These are phyloP conservation scores for Chlorokybus atmophyticus DNA, from an alignment of 139 green algal species.

Conservation along the genomic window DNA sequence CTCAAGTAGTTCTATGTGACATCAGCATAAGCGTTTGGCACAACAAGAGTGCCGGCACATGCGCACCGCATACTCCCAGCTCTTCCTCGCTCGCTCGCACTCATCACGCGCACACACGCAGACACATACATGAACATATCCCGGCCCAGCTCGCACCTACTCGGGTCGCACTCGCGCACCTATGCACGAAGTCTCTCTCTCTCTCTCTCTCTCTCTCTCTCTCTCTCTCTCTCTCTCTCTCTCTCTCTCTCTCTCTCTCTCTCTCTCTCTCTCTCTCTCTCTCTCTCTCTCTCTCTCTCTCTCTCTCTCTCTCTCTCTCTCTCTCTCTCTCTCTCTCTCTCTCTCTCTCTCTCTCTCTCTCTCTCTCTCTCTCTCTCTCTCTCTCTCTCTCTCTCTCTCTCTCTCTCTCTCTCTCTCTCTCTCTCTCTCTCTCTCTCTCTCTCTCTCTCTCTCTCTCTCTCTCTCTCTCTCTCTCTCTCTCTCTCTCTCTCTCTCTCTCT, in stretches of 20 bases:
- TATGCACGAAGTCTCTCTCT: neutral
- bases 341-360: constrained; percentile 3
- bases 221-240: constrained; percentile 3
- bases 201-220: constrained; percentile 3
- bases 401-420: constrained; percentile 3
- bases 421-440: constrained; percentile 3
- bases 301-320: constrained; percentile 3
- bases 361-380: constrained; percentile 3
- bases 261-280: constrained; percentile 3
- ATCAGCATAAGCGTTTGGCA: too few relatives aligned
- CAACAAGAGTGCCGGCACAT: too few relatives aligned
- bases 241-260: constrained; percentile 3
- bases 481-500: constrained; percentile 3
- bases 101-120: too few relatives aligned
- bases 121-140: neutral
- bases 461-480: constrained; percentile 3
- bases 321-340: constrained; percentile 3
- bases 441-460: constrained; percentile 3
- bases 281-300: constrained; percentile 3
- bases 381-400: constrained; percentile 3
- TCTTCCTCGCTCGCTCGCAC: too few relatives aligned
- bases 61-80: too few relatives aligned
- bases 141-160: too few relatives aligned
- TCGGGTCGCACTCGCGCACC: neutral
- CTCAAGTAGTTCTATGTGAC: too few relatives aligned